Conservation (phyloP, 1,284 basidiomycete species). For the Mixia osmundae region DNA sequence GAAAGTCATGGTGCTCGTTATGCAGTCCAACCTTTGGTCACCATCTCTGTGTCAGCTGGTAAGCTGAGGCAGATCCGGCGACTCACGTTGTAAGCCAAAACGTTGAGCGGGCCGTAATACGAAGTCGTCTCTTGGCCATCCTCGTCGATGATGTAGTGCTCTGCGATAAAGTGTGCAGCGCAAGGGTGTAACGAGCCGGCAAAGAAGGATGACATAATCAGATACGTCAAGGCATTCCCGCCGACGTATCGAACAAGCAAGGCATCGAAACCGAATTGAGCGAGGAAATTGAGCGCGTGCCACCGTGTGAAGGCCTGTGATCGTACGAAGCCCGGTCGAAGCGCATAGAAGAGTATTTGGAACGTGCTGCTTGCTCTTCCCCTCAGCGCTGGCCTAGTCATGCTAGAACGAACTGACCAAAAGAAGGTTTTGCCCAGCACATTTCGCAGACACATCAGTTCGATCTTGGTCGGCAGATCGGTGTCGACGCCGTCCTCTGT, state of each 20-base stretch:
- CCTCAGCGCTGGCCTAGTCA: conserved; percentile 2
- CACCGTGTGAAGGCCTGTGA: conserved; percentile 55
- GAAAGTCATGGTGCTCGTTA: conserved; percentile 98
- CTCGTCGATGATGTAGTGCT: conserved; percentile 74
- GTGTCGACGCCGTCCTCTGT: conserved; percentile 95
- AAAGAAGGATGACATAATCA: conserved; percentile 73
- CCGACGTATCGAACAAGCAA: conserved; percentile 40
- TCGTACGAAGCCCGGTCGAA: conserved; percentile 83
- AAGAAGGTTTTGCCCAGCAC: conserved; percentile 96
- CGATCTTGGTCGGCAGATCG: conserved; percentile 67
- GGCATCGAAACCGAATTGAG: conserved; percentile 49
- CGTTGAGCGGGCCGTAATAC: conserved; percentile 81
- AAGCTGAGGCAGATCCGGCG: conserved; percentile 31
- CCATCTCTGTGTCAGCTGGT: too few relatives aligned
- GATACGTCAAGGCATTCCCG: conserved; percentile 45
- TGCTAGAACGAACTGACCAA: conserved; percentile 29
- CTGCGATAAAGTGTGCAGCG: conserved; percentile 87
- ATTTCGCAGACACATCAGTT: conserved; percentile 70
- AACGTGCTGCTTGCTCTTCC: conserved; percentile 44
- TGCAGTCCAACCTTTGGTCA: conserved; percentile 98
- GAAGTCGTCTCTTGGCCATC: conserved; percentile 80
- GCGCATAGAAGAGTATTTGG: conserved; percentile 93
- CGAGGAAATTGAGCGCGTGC: conserved; percentile 54
- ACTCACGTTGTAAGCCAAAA: conserved; percentile 88
- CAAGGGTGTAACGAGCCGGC: conserved; percentile 86